Conservation (phyloP, 495 filamentous ascomycete species). For the Penicillium atrosanguineum region DNA sequence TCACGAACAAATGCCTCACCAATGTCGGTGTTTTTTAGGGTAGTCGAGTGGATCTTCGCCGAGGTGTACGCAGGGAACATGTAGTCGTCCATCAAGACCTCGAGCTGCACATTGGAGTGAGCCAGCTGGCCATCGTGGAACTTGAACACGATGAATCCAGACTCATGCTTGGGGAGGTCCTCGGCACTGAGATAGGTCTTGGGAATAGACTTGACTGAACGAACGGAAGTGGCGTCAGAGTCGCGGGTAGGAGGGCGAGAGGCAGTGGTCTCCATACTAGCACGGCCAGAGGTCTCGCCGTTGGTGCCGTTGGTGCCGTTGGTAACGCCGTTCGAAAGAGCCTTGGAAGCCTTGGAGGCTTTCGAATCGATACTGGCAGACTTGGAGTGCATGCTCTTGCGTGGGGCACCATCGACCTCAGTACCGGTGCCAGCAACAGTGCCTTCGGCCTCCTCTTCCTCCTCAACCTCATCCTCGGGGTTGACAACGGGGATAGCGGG, state of each 20-base stretch:
- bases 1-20: constrained; percentile 96
- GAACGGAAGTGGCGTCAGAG: constrained; percentile 38
- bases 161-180: constrained; percentile 79
- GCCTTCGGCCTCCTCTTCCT: constrained; percentile 42
- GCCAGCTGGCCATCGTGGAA: constrained; percentile 83
- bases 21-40: constrained; percentile 76
- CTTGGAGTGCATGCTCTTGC: constrained; percentile 37
- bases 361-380: constrained; percentile 30
- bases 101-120: constrained; percentile 72
- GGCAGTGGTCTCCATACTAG: constrained; percentile 37
- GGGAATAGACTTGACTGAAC: constrained; percentile 55
- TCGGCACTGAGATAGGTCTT: constrained; percentile 77
- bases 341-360: constrained; percentile 24
- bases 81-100: constrained; percentile 93
- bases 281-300: constrained; percentile 32
- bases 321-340: constrained; percentile 20
- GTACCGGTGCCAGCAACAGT: neutral
- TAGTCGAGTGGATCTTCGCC: constrained; percentile 62
- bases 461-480: constrained; percentile 83
- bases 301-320: constrained; percentile 31
- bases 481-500: constrained; percentile 84
- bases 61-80: constrained; percentile 86
- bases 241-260: constrained; percentile 26
- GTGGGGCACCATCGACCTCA: constrained; percentile 24
- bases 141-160: constrained; percentile 91